Percentiles rank a stretch among this genome's conserved stretches.
Conservation (phyloP, 139 green algal genomes). For the Edaphochlamys debaryana region DNA sequence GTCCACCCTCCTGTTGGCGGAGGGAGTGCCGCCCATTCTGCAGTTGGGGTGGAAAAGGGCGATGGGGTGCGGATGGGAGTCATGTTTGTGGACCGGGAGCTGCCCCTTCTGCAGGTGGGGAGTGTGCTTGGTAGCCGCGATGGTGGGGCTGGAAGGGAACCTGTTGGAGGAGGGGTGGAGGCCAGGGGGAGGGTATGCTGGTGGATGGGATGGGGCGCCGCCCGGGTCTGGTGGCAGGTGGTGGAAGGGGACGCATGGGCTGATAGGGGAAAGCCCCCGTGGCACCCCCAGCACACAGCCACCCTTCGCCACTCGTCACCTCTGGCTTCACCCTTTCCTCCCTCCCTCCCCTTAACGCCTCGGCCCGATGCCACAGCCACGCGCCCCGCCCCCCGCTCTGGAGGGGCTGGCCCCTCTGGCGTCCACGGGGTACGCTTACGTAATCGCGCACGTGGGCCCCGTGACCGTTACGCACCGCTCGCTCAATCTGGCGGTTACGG, state of each 20-base stretch:
- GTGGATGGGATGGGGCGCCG: too few species aligned
- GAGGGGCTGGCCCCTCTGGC: constrained; percentile 52
- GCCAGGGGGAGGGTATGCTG: constrained; percentile 52
- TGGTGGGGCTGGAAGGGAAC: too few species aligned
- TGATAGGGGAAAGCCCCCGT: too few species aligned
- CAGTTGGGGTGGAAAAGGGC: too few species aligned
- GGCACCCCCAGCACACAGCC: too few species aligned
- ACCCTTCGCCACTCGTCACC: too few species aligned
- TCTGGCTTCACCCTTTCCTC: too few species aligned
- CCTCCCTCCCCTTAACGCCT: background rate
- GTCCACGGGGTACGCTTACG: constrained; percentile 61
- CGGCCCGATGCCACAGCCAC: background rate
- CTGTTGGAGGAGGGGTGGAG: too few species aligned
- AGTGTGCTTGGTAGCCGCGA: background rate
- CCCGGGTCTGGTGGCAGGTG: too few species aligned
- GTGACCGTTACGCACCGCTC: constrained; percentile 81
- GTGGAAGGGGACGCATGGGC: too few species aligned
- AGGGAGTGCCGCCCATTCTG: constrained; percentile 74
- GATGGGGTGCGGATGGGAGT: too few species aligned
- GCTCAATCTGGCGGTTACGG: constrained; percentile 74
- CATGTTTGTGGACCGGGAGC: too few species aligned
- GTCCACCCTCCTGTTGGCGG: constrained; percentile 59
- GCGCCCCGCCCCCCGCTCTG: constrained; percentile 43
- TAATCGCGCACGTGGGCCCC: constrained; percentile 73
- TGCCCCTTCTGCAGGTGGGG: constrained; percentile 56